Conservation (phyloP, 2,329 filamentous ascomycete genomes). For the Cercospora canescens region DNA sequence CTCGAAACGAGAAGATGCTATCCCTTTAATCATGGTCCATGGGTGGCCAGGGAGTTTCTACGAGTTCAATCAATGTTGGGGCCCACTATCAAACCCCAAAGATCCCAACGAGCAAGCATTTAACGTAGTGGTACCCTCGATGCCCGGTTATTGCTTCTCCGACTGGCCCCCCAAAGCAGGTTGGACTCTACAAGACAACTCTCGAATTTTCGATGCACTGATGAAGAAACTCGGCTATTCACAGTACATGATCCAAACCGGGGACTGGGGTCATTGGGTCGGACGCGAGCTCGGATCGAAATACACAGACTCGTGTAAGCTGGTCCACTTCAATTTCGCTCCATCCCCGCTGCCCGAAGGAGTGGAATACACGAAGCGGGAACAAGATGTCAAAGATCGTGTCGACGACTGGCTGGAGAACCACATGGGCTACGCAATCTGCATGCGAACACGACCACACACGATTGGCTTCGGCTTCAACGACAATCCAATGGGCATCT, state of each 20-base stretch:
- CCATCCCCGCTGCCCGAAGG: constrained; percentile 38
- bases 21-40: constrained; percentile 45
- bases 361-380: constrained; percentile 36
- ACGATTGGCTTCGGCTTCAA: constrained; percentile 46
- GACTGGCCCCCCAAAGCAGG: constrained; percentile 31
- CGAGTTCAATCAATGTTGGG: constrained; percentile 45
- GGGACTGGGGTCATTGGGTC: constrained; percentile 46
- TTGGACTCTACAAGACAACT: constrained; percentile 41
- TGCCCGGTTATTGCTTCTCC: constrained; percentile 57
- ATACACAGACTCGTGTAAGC: constrained; percentile 39
- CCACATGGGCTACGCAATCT: constrained; percentile 44
- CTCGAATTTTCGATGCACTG: constrained; percentile 40
- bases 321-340: constrained; percentile 45
- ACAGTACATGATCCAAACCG: constrained; percentile 40
- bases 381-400: constrained; percentile 35
- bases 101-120: constrained; percentile 45
- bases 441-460: constrained; percentile 41
- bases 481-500: constrained; percentile 46
- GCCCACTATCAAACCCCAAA: constrained; percentile 34
- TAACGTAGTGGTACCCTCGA: constrained; percentile 59
- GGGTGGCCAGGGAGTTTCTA: constrained; percentile 50
- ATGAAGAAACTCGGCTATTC: constrained; percentile 45
- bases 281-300: constrained; percentile 40
- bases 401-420: constrained; percentile 41
- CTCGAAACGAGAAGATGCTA: constrained; percentile 36